Evolutionary conservation across 2,329 filamentous ascomycete species (phyloP), one percentile per base, ranked within the genome.

Genomic region (Phyllachora maydis): DNA sequence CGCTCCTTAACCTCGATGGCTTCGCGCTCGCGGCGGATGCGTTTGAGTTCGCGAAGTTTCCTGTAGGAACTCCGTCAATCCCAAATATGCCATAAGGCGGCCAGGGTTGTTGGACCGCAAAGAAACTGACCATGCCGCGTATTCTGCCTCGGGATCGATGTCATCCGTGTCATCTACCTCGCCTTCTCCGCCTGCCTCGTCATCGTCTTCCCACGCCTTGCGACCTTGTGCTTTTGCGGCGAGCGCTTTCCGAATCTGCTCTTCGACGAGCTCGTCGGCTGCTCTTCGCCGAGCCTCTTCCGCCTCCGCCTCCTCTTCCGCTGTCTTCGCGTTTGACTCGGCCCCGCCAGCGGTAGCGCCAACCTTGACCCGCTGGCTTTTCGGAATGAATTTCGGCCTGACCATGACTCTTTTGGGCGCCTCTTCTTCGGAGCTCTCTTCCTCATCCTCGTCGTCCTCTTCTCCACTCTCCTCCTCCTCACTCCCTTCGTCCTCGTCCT

Each of bases 111-210:
- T n/a, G n/a, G n/a, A n/a, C n/a, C n/a, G n/a, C n/a, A n/a, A n/a
- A n/a, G n/a, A n/a, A n/a, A n/a, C n/a, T n/a, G n/a, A n/a, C 85
- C 88, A 98, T 0, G 83, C 82, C 5, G 82, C 82, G 31, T 74
- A 66, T 46, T 98, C 88, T 6, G 79, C 82, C 31, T 76, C 82
- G 0, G 79, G 77, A 43, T 95, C 82, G 3, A 83, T 38, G 17
- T 69, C 79, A 43, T 98, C 88, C 3, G 73, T 78, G 38, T 92
- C 88, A 46, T 95, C 81, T 11, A 95, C 72, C 22, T 78, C 76
- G 16, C 70, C 68, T 28, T 67, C 66, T n/a, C n/a, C n/a, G n/a
- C n/a, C n/a, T 14, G 66, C 67, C 12, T 64, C 61, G 4, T 70
- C 65, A n/a, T 53, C 49, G 34, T 79, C 71, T 37, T 92, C 83